Percentiles rank a stretch among this genome's conserved stretches.
phyloP scores from a whole-genome alignment of 495 filamentous ascomycete species.

The Penicillium egyptiacum region DNA sequence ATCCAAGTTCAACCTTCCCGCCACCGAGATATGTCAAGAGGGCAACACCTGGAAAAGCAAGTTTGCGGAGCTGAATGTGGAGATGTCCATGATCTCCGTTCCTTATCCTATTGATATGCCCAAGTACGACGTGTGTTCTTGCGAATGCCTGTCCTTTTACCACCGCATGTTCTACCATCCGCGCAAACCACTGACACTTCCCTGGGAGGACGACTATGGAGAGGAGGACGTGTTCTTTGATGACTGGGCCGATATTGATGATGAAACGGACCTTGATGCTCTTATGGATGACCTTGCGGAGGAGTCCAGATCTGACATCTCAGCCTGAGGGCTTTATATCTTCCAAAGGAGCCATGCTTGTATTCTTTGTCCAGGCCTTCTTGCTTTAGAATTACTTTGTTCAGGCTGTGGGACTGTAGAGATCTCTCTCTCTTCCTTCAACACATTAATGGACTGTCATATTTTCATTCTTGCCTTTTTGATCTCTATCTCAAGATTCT shows the following conservation, averaged over 20 bases:
- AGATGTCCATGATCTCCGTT: neutral
- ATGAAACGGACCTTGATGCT: neutral
- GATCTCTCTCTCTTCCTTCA: no score
- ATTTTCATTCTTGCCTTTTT: no score
- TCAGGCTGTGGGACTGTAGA: no score
- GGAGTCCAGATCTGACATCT: neutral
- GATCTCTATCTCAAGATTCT: no score
- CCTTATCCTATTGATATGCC: neutral
- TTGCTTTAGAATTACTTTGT: no score
- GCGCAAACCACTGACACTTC: neutral
- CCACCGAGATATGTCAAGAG: slow-evolving; percentile 6
- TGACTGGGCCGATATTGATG: slow-evolving; percentile 7
- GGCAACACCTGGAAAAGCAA: slow-evolving; percentile 6
- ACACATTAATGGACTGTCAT: no score
- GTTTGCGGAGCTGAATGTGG: neutral
- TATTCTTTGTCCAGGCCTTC: no score
- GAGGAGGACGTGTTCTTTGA: slow-evolving; percentile 1
- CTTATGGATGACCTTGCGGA: neutral
- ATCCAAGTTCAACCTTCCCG: neutral
- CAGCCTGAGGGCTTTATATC: neutral
- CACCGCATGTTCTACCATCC: slow-evolving; percentile 6
- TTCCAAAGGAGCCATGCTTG: no score
- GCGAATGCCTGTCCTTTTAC: slow-evolving; percentile 2
- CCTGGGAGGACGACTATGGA: neutral
- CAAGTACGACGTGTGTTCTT: slow-evolving; percentile 2